Conservation (phyloP, 73 alveolate species). For the Paramecium tetraurelia region DNA sequence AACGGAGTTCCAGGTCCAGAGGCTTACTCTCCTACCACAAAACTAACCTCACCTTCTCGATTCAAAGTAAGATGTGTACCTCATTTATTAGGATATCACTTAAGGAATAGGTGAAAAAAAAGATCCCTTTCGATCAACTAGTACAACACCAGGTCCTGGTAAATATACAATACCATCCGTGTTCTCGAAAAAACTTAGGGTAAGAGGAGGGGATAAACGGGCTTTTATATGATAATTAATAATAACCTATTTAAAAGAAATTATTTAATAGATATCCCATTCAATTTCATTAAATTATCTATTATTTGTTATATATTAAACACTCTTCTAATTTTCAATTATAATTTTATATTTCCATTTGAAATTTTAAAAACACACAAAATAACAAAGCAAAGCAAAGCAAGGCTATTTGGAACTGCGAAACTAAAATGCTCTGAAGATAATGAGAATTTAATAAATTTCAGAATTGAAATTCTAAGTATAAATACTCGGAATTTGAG, state of each 20-base stretch:
- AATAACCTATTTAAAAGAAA: background rate
- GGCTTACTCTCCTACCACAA: background rate
- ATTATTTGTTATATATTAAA: background rate
- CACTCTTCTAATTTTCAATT: background rate
- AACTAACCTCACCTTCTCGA: constrained; percentile 6
- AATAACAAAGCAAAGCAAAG: too few species aligned
- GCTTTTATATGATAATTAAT: constrained; percentile 16
- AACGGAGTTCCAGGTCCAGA: constrained; percentile 51
- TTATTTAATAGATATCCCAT: background rate
- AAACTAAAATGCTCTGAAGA: too few species aligned
- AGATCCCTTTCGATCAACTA: constrained; percentile 30
- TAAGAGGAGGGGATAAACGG: constrained; percentile 31
- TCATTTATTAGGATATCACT: background rate
- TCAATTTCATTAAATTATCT: background rate
- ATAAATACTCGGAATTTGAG: too few species aligned
- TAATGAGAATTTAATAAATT: too few species aligned
- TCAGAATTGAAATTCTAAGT: too few species aligned
- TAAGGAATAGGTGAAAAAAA: constrained; percentile 39
- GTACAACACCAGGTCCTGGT: constrained; percentile 51
- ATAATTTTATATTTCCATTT: too few species aligned
- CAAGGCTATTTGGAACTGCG: too few species aligned
- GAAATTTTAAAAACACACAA: too few species aligned
- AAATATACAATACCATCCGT: background rate
- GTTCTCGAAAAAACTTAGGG: constrained; percentile 24
- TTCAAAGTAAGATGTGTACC: background rate